Evolutionary conservation across 805 yeast species (phyloP).

Genomic region (Candida montana): DNA sequence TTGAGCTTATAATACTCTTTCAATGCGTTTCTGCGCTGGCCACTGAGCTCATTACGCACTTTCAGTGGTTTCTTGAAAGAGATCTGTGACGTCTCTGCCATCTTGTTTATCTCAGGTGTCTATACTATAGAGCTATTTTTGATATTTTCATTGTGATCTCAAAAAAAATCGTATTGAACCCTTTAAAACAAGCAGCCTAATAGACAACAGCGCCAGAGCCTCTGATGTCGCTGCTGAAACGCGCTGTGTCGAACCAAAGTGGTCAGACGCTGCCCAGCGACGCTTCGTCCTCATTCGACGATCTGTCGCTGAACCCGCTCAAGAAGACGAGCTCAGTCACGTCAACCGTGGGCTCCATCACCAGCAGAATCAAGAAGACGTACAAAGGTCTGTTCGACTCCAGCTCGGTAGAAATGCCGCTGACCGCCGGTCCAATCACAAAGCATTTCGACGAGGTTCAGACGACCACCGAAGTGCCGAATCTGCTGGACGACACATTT

Average conservation of each 20-base stretch:
- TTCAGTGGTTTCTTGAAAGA: conserved; percentile 24
- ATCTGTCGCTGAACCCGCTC: conserved; percentile 6
- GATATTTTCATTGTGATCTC: too few species aligned
- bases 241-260: conserved; percentile 3
- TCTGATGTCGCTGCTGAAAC: conserved; percentile 10
- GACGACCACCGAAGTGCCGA: neutral
- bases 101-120: too few species aligned
- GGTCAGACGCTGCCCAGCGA: conserved; percentile 4
- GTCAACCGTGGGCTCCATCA: conserved; percentile 7
- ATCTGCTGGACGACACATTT: conserved; percentile 5
- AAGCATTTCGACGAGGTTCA: conserved; percentile 14
- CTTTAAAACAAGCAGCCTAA: too few species aligned
- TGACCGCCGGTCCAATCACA: conserved; percentile 22
- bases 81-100: conserved; percentile 8
- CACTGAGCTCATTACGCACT: conserved; percentile 20
- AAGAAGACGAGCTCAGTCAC: conserved; percentile 15
- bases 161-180: too few species aligned
- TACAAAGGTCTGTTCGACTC: conserved; percentile 12
- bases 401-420: neutral
- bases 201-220: too few species aligned
- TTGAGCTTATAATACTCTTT: conserved; percentile 38
- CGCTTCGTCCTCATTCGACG: conserved; percentile 7
- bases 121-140: too few species aligned
- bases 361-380: conserved; percentile 14
- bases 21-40: conserved; percentile 34